Base-by-base conservation (phyloP, 1,139 yeast genomes). In the Pichia sp. region DNA sequence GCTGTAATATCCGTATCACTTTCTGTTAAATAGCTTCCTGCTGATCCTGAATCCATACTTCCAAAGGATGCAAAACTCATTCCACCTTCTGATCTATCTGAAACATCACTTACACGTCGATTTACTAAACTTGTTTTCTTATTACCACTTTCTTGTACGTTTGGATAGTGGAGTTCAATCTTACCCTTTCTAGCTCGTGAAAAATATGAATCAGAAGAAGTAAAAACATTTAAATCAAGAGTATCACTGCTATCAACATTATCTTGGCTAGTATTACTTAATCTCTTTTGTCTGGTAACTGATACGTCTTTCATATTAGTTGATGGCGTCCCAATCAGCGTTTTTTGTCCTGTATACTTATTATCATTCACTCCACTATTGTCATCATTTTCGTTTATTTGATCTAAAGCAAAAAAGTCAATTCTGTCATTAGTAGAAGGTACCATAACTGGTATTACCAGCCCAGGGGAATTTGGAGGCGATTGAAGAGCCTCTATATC, bases 371-470 rank as follows among this genome's bases (percentile, higher is more conserved):
- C 25, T 24, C 8, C 20, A 27, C 11, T 9, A 12, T 11, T n/a
- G 12, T 23, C 23, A 3, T 31, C 29, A n/a, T 26, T 35, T 2
- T 30, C n/a, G 22, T 26, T 4, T 27, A 40, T n/a, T 35, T 42
- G 26, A 30, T 56, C 61, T 1, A 66, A 40, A 0, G 66, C 70
- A 35, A 57, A 60, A 23, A 66, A 70, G 39, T 66, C 70, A 10
- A 64, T 67, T 35, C 60, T 56, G 10, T 65, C 67, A 20, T 62
- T 61, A 25, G 64, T 53, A 4, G 48, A 36, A 2, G 49, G 42
- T 4, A 41, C 46, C 9, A 35, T 35, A 1, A 39, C 40, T 22
- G 57, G 58, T 8, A 66, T 54, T 3, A 63, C 57, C 7, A 66
- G 53, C 3, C 61, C 53, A 0, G 70, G 69, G 0, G 69, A 61